Base-by-base conservation (phyloP, 176 grass and related monocot species). In the Triticum turgidum region DNA sequence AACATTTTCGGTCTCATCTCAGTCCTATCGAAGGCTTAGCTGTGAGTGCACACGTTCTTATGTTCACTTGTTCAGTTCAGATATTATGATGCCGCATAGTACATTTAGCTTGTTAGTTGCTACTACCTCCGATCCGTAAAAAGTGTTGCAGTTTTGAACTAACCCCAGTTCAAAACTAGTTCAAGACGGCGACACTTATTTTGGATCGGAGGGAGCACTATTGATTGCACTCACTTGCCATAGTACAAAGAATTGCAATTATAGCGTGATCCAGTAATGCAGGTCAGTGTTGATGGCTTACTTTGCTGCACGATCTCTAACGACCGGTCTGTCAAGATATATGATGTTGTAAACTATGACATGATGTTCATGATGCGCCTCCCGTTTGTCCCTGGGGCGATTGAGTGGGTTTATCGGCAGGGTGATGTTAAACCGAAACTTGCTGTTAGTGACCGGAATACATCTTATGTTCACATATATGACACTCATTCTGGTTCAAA, bases 331-430 rank as follows among this genome's bases (percentile, higher is more conserved):
- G 90, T 96, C 17, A 99, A 99, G 88, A 91, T 99, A 88, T 99
- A 99, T 59, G 97, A 99, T 90, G 97, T 96, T 65, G 92, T 99
- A 25, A 99, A 96, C 87, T 99, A 94, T 88, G 97, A 99, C 84
- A 99, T 99, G 97, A 99, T 91, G 92, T 91, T 99, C 85, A 99
- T 99, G 97, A 96, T 99, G 90, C 90, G 94, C 12, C 90, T 96
- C 69, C 89, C 87, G 38, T 99, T 88, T 91, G 75, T 90, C 79
- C 90, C 97, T 88, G 94, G 97, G 13, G 89, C 94, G 4, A 76
- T 96, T 72, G 94, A 99, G 75, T 99, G 97, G 97, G 97, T 94
- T 75, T 88, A 99, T 67, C 83, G 92, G 59, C 92, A 94, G 77
- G 94, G 97, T 35, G 97, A 92, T 86, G 94, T 99, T 65, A 99